Evolutionary conservation across 2,329 filamentous ascomycete species (phyloP).

Genomic region (Coleophoma eucalyptorum): DNA sequence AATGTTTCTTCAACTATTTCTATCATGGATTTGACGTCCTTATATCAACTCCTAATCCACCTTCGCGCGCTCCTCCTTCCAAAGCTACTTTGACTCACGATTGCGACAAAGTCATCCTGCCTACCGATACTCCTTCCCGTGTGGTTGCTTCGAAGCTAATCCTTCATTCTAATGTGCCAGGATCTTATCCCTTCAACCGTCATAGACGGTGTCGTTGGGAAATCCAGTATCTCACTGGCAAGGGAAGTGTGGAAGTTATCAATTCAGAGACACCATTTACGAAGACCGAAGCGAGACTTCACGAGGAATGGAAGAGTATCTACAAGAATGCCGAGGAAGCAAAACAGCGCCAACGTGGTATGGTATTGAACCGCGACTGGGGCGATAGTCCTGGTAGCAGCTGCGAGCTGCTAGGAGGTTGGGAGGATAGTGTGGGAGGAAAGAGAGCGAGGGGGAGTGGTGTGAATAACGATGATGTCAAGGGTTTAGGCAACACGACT

Average conservation of each 20-base stretch:
- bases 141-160: constrained; percentile 89
- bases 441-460: constrained; percentile 37
- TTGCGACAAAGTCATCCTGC: constrained; percentile 17
- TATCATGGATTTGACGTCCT: constrained; percentile 91
- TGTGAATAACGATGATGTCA: constrained; percentile 44
- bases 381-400: constrained; percentile 89
- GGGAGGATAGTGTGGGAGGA: constrained; percentile 66
- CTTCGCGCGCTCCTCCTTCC: constrained; percentile 61
- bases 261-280: constrained; percentile 66
- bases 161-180: constrained; percentile 90
- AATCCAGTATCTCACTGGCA: constrained; percentile 53
- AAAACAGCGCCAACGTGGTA: constrained; percentile 57
- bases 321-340: constrained; percentile 54
- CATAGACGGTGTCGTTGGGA: constrained; percentile 88
- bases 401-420: constrained; percentile 75
- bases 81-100: constrained; percentile 21
- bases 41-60: constrained; percentile 69
- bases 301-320: constrained; percentile 64
- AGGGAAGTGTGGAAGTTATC: constrained; percentile 32
- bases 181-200: constrained; percentile 94
- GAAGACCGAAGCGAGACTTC: constrained; percentile 66
- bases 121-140: constrained; percentile 45
- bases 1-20: constrained; percentile 97
- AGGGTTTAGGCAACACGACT: constrained; percentile 69
- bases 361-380: constrained; percentile 90